phyloP scores from a whole-genome alignment of 345 rosid species.

The Carallia pectinifolia region DNA sequence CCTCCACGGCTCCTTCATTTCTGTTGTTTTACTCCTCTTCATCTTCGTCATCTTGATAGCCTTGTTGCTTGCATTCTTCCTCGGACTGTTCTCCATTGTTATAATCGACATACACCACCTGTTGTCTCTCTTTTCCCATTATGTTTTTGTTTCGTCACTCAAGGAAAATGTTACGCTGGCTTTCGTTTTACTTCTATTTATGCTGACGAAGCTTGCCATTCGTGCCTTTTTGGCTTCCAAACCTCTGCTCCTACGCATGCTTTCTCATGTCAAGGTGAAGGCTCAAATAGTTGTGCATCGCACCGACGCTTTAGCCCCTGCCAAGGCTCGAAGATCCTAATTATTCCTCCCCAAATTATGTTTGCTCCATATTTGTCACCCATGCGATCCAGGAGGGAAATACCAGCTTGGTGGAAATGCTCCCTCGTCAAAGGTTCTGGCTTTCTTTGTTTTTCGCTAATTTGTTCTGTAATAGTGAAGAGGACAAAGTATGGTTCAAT shows the following conservation, averaged over 20 bases:
- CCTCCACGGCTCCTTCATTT: conserved; percentile 34
- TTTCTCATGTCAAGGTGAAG: conserved; percentile 11
- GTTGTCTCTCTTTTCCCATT: neutral
- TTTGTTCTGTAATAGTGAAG: no score
- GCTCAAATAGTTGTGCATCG: neutral
- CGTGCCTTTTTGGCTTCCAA: neutral
- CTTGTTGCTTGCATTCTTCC: conserved; percentile 27
- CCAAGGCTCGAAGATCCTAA: no score
- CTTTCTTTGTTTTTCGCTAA: neutral
- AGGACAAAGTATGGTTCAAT: no score
- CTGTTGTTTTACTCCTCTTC: conserved; percentile 19
- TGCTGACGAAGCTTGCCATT: conserved; percentile 7
- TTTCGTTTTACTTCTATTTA: conserved; percentile 26
- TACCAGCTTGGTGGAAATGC: neutral
- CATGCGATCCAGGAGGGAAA: neutral
- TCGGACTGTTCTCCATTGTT: conserved; percentile 26
- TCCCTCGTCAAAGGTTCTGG: neutral
- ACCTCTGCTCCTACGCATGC: conserved; percentile 8
- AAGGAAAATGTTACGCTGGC: conserved; percentile 34
- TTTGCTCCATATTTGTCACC: neutral
- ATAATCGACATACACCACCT: conserved; percentile 23
- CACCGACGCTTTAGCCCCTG: no score
- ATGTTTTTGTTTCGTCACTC: neutral
- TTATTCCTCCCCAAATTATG: neutral
- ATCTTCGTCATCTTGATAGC: conserved; percentile 14